Evolutionary conservation across 352 stramenopile species (phyloP), one percentile per base, ranked within the genome.

Genomic region (Phytophthora kernoviae): DNA sequence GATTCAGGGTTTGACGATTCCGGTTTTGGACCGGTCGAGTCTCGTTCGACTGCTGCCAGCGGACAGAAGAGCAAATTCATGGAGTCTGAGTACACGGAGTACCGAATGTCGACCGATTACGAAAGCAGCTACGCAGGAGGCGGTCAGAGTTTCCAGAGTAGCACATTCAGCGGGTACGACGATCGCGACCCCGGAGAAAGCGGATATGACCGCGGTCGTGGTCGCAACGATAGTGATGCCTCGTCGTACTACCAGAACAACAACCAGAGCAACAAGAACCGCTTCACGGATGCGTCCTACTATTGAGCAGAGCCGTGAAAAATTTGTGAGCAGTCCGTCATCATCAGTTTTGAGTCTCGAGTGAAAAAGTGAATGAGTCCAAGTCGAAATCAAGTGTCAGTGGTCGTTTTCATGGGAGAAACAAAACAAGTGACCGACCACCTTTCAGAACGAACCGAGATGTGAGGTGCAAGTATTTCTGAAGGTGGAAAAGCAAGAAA

Each of bases 281-380:
- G 64, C 9, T 68, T 61, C 46, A 74, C 64, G 12, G 66, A 75
- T 41, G 63, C 66, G 12, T 70, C 66, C 41, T 68, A 73, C 53
- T 68, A 61, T 53, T 79, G 58, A 73, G 32, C 20, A 2, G 11
- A 26, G 10, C 21, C 21, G 7, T 17, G 10, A 11, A 39, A 26
- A 8, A 30, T 7, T 30, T 30, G 24, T 30, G 24, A 30, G 24
- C 24, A 30, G 24, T 30, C 24, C 24, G 24, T 6, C 24, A 7
- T 30, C 24, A 30, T 30, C 24, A 30, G 24, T 30, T 30, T 30
- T 11, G 22, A 61, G 33, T 20, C 18, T 12, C n/a, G 39, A 27
- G 17, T 42, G 26, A 53, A 5, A 27, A 17, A 18, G 36, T 45
- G 27, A 41, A 37, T 40, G 20, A 20, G 47, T 40, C 44, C 24